These are phyloP conservation scores for Wickerhamomyces sp. DNA, from an alignment of 1,139 yeast genomes.

Conservation along the genomic window DNA sequence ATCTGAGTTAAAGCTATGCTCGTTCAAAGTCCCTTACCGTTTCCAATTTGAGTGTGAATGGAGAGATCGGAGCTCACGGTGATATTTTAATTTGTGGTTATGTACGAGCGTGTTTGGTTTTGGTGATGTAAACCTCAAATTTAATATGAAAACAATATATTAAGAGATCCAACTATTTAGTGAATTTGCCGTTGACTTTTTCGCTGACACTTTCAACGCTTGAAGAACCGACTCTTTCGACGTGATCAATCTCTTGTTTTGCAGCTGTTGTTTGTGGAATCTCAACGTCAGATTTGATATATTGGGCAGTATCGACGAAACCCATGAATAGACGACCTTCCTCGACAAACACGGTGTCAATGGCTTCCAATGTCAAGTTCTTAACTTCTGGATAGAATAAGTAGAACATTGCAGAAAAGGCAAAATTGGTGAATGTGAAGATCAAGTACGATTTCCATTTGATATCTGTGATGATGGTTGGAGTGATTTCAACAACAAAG, in stretches of 20 bases:
- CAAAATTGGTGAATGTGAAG: slow-evolving; percentile 35
- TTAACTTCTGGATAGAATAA: slow-evolving; percentile 68
- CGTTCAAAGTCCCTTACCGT: too few species aligned
- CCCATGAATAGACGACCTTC: background rate
- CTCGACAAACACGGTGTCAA: slow-evolving; percentile 17
- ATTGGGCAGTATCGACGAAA: background rate
- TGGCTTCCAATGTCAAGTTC: slow-evolving; percentile 56
- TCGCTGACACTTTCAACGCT: background rate
- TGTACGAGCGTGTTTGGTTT: too few species aligned
- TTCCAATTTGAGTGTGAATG: too few species aligned
- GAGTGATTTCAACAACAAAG: slow-evolving; percentile 40
- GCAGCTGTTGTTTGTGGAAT: background rate
- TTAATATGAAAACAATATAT: too few species aligned
- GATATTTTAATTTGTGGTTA: too few species aligned
- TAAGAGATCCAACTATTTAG: too few species aligned
- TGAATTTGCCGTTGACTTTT: too few species aligned
- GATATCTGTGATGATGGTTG: slow-evolving; percentile 36
- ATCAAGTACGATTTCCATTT: slow-evolving; percentile 39
- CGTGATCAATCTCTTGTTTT: background rate
- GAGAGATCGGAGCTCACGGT: too few species aligned
- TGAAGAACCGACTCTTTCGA: background rate
- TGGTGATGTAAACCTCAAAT: too few species aligned
- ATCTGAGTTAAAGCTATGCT: too few species aligned
- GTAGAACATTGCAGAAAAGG: slow-evolving; percentile 53
- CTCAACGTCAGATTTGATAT: background rate